phyloP scores from a whole-genome alignment of 768 basidiomycete genomes.

The Amylocystis lapponica region DNA sequence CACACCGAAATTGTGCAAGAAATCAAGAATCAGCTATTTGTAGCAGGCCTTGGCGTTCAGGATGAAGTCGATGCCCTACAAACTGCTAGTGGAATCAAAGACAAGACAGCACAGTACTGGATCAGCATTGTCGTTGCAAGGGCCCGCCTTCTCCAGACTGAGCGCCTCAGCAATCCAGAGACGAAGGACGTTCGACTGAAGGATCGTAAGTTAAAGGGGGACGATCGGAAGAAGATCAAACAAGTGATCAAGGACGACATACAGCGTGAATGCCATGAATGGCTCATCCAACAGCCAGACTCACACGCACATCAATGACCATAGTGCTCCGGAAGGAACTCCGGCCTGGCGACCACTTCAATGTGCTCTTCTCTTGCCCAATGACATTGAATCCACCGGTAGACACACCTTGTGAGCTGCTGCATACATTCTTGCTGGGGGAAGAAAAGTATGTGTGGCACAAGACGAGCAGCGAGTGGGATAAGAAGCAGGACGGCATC shows the following conservation, averaged over 20 bases:
- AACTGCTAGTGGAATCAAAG: slow-evolving; percentile 33
- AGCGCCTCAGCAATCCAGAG: background rate
- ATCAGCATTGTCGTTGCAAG: slow-evolving; percentile 26
- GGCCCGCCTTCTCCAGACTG: background rate
- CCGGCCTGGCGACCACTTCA: slow-evolving; percentile 7
- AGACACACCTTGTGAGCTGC: slow-evolving; percentile 11
- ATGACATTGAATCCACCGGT: slow-evolving; percentile 16
- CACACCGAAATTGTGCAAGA: slow-evolving; percentile 13
- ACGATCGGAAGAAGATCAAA: slow-evolving; percentile 1
- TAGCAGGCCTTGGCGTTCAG: slow-evolving; percentile 29
- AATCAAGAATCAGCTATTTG: slow-evolving; percentile 26
- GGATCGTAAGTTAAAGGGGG: background rate
- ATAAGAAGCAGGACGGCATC: slow-evolving; percentile 15
- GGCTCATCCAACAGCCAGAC: slow-evolving; percentile 6
- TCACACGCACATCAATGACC: background rate
- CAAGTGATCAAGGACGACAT: slow-evolving; percentile 15
- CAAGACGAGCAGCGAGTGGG: slow-evolving; percentile 16
- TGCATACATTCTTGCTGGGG: slow-evolving; percentile 22
- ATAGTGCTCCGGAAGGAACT: slow-evolving; percentile 1
- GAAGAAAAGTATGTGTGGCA: slow-evolving; percentile 30
- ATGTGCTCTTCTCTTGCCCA: slow-evolving; percentile 1
- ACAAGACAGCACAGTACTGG: slow-evolving; percentile 32
- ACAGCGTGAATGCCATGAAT: slow-evolving; percentile 6
- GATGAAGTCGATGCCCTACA: slow-evolving; percentile 23
- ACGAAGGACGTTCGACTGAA: slow-evolving; percentile 1